phyloP scores from a whole-genome alignment of 495 filamentous ascomycete genomes.

The Podospora fimiseda region DNA sequence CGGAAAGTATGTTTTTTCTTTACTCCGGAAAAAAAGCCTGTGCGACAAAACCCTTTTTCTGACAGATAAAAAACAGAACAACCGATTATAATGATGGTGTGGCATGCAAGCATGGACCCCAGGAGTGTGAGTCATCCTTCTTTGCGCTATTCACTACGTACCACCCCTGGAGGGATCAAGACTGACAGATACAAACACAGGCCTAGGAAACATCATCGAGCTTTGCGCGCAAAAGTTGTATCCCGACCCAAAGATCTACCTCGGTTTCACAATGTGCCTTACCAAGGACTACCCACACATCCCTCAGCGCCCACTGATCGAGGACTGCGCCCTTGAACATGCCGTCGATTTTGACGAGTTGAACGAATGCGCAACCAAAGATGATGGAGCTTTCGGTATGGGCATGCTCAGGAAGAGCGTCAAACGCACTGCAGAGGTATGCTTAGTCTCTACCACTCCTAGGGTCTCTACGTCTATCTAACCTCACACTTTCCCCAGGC shows the following conservation, averaged over 20 bases:
- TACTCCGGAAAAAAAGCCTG: neutral
- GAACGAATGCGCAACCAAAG: constrained; percentile 62
- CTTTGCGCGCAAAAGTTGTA: constrained; percentile 80
- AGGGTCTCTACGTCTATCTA: neutral
- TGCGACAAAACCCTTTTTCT: neutral
- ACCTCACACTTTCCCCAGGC: constrained; percentile 33
- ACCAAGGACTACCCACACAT: constrained; percentile 65
- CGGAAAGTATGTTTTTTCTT: constrained; percentile 53
- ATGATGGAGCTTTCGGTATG: constrained; percentile 58
- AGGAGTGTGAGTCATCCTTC: constrained; percentile 52
- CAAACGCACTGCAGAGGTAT: constrained; percentile 51
- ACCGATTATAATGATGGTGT: constrained; percentile 57
- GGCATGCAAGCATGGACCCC: constrained; percentile 79
- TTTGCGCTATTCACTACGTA: neutral
- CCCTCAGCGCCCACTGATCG: constrained; percentile 63
- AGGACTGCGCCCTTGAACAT: constrained; percentile 83
- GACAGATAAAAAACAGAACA: constrained; percentile 26
- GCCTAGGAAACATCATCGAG: constrained; percentile 88
- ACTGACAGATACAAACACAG: constrained; percentile 15
- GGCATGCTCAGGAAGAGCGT: constrained; percentile 72
- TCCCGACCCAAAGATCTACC: constrained; percentile 73
- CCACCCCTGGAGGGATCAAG: neutral
- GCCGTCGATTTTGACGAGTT: constrained; percentile 77
- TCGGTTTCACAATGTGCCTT: constrained; percentile 89
- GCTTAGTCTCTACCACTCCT: constrained; percentile 4